Evolutionary conservation across 2,329 filamentous ascomycete species (phyloP).

Genomic region (Colletotrichum nymphaeae): DNA sequence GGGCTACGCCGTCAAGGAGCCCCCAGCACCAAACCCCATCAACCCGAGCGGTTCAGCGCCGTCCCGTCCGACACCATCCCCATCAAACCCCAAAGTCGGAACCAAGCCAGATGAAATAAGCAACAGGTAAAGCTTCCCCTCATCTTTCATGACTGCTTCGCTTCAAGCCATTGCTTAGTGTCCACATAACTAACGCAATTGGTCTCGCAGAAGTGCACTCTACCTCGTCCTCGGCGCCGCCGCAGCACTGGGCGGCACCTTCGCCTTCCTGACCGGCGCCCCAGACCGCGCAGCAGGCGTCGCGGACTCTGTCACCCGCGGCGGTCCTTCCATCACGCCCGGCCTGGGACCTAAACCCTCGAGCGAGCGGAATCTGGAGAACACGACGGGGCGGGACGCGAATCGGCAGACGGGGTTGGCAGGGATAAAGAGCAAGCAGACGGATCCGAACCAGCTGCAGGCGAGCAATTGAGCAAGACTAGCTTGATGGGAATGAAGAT

Average conservation of each 20-base stretch:
- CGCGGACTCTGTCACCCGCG: background rate
- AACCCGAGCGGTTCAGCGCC: background rate
- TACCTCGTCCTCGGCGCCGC: slow-evolving; percentile 1
- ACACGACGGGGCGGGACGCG: background rate
- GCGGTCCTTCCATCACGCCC: background rate
- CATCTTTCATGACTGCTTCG: background rate
- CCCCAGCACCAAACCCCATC: background rate
- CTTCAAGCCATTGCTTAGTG: background rate
- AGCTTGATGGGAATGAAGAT: too few species aligned
- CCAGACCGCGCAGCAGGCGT: slow-evolving; percentile 23
- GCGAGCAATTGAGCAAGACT: background rate
- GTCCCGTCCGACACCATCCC: background rate
- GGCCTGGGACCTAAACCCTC: slow-evolving; percentile 8
- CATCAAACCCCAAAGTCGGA: background rate
- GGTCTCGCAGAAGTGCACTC: background rate
- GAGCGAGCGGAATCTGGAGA: background rate
- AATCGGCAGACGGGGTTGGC: background rate
- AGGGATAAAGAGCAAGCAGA: slow-evolving; percentile 23
- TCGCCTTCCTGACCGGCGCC: slow-evolving; percentile 11
- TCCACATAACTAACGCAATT: background rate
- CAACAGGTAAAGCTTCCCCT: background rate
- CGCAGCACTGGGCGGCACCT: background rate
- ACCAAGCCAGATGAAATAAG: slow-evolving; percentile 7
- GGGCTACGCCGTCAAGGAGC: background rate
- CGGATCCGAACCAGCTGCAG: background rate